Evolutionary conservation across 331 rosid species (phyloP).

Genomic region (Arachis monticola): DNA sequence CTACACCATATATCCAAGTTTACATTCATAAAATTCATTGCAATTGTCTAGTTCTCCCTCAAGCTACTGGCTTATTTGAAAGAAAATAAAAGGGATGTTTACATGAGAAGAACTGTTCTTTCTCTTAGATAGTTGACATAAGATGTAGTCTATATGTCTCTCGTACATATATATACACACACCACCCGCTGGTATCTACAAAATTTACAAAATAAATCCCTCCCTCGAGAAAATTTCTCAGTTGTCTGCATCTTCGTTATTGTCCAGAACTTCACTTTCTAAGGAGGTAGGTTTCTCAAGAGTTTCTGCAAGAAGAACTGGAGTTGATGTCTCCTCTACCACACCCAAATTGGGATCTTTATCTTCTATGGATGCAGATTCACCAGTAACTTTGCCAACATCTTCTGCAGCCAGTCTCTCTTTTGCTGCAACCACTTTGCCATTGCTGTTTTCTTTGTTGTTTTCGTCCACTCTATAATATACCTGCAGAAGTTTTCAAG

Average conservation of each 20-base stretch:
- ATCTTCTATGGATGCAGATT: not conserved
- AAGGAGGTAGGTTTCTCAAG: constrained; percentile 14
- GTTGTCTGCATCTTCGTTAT: constrained; percentile 28
- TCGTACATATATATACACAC: not conserved
- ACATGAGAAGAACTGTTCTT: too few relatives aligned
- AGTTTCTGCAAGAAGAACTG: constrained; percentile 4
- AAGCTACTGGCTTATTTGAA: too few relatives aligned
- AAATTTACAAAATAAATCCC: constrained; percentile 8
- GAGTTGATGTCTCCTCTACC: not conserved
- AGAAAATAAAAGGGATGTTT: too few relatives aligned
- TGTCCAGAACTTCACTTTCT: constrained; percentile 37
- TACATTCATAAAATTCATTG: not conserved
- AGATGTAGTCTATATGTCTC: too few relatives aligned
- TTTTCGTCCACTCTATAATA: constrained; percentile 71
- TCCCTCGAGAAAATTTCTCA: constrained; percentile 8
- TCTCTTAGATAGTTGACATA: too few relatives aligned
- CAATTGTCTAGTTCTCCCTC: too few relatives aligned
- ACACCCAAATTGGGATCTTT: too few relatives aligned
- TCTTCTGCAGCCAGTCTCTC: constrained; percentile 37
- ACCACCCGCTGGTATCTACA: not conserved
- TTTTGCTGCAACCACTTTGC: constrained; percentile 27
- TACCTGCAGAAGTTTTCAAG: constrained; percentile 50
- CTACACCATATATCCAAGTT: not conserved
- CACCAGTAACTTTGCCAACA: constrained; percentile 24
- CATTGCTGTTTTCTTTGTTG: constrained; percentile 40